Evolutionary conservation across 345 rosid species (phyloP), one percentile per base, ranked within the genome.

Genomic region (Euclidium syriacum): DNA sequence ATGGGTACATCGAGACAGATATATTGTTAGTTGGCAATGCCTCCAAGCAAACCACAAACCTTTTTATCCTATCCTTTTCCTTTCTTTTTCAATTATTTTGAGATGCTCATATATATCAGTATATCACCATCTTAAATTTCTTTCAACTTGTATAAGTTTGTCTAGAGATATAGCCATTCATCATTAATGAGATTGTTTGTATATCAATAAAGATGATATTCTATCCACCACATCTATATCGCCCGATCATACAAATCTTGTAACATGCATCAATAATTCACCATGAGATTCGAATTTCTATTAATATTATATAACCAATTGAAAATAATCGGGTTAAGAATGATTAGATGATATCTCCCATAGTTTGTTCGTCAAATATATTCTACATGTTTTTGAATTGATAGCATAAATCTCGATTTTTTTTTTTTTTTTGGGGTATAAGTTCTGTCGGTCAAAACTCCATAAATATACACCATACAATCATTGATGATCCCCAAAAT

Each of bases 11-110:
- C 14, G 39, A 41, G 71, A 64, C 69, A 64, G 48, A 71, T 64
- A 71, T 64, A 57, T 71, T 40, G 71, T 65, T 74, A 57, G 74
- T 76, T 73, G 80, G 74, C 74, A 46, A 68, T 57, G 68, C 41
- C 52, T 62, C 22, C 80, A 79, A 75, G 75, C 56, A 70, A 81
- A 43, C 75, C 34, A 68, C 65, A 50, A 44, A 40, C 60, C 66
- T 16, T 66, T 38, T 58, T 59, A 62, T 61, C 43, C 58, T 19
- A 55, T 52, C 19, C 9, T 0, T 19, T 46, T 61, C 41, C 6
- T 10, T 1, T 12, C 19, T 47, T 42, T 44, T 58, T 50, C 44
- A 48, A 38, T 71, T 55, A 56, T 55, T 71, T 56, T 55, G 23
- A 35, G 62, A 69, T 56, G 38, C 35, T 10, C 34, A 20, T 26